Conservation (phyloP, 2,329 filamentous ascomycete genomes). For the Claviceps citrina region DNA sequence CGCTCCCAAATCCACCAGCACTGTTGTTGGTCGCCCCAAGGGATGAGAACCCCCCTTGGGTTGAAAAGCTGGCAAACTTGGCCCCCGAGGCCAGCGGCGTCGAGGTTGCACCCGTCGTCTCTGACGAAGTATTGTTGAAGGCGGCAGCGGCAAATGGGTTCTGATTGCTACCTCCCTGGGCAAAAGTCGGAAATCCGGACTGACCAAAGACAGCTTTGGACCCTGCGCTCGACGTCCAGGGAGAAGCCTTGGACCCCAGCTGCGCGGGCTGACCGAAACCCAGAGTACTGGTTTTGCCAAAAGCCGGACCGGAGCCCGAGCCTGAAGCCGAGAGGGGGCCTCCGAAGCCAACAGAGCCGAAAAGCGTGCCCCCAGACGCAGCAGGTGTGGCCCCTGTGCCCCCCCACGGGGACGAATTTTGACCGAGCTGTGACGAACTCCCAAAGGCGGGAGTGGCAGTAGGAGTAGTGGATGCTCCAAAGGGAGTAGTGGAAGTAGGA, state of each 20-base stretch:
- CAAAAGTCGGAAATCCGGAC: slow-evolving; percentile 30
- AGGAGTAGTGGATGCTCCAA: slow-evolving; percentile 24
- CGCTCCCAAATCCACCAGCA: slow-evolving; percentile 22
- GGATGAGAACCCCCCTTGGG: slow-evolving; percentile 39
- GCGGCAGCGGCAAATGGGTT: slow-evolving; percentile 24
- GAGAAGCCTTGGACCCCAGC: slow-evolving; percentile 33
- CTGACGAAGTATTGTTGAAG: not conserved
- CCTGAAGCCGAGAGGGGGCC: slow-evolving; percentile 17
- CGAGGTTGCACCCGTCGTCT: slow-evolving; percentile 12
- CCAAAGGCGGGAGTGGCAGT: slow-evolving; percentile 30
- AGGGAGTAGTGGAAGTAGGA: slow-evolving; percentile 17
- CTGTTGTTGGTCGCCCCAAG: slow-evolving; percentile 23
- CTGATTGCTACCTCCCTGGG: slow-evolving; percentile 18
- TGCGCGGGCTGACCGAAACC: slow-evolving; percentile 39
- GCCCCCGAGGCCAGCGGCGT: slow-evolving; percentile 25
- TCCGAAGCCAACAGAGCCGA: slow-evolving; percentile 32
- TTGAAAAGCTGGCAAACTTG: slow-evolving; percentile 40
- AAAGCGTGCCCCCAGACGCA: slow-evolving; percentile 21
- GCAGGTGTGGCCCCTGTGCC: slow-evolving; percentile 17
- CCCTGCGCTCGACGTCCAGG: slow-evolving; percentile 30
- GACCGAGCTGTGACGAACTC: slow-evolving; percentile 31
- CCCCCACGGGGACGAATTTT: slow-evolving; percentile 38
- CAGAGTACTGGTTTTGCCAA: slow-evolving; percentile 32
- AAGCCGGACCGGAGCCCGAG: slow-evolving; percentile 28
- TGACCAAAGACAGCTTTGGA: slow-evolving; percentile 38